Evolutionary conservation across 2,329 filamentous ascomycete species (phyloP).

Genomic region (Colletotrichum phormii): DNA sequence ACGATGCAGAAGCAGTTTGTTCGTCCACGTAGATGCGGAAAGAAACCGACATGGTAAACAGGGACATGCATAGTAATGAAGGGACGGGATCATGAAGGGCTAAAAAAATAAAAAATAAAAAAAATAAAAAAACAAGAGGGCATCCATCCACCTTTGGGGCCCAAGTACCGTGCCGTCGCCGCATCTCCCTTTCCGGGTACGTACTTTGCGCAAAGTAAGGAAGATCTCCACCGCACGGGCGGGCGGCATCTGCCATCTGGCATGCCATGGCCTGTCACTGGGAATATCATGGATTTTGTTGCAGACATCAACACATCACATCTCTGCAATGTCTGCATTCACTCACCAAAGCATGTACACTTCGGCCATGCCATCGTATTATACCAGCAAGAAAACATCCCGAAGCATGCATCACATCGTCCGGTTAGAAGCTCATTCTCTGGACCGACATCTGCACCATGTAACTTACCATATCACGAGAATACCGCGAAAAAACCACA

Average conservation of each 20-base stretch:
- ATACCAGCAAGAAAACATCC: not conserved
- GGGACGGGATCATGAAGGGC: too few relatives aligned
- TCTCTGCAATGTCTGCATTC: not conserved
- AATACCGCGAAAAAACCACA: not conserved
- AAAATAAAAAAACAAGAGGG: not conserved
- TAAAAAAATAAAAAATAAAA: too few relatives aligned
- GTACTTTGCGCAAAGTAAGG: not conserved
- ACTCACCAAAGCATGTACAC: not conserved
- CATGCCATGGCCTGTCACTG: constrained; percentile 3
- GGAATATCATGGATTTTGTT: not conserved
- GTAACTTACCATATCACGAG: not conserved
- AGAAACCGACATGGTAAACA: constrained; percentile 7
- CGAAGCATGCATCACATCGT: not conserved
- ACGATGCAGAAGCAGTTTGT: not conserved
- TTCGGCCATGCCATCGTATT: not conserved
- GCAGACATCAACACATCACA: not conserved
- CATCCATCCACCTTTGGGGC: not conserved
- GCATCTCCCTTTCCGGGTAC: not conserved
- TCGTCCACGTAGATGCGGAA: not conserved
- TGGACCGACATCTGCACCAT: not conserved
- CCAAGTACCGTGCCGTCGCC: constrained; percentile 15
- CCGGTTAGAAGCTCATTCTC: not conserved
- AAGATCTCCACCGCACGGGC: constrained; percentile 29
- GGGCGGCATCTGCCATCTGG: constrained; percentile 27
- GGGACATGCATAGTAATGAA: not conserved